A percentile compares a stretch with the other conserved stretches of the same genome.
Conservation (phyloP, 495 filamentous ascomycete genomes). For the Xylaria curta region DNA sequence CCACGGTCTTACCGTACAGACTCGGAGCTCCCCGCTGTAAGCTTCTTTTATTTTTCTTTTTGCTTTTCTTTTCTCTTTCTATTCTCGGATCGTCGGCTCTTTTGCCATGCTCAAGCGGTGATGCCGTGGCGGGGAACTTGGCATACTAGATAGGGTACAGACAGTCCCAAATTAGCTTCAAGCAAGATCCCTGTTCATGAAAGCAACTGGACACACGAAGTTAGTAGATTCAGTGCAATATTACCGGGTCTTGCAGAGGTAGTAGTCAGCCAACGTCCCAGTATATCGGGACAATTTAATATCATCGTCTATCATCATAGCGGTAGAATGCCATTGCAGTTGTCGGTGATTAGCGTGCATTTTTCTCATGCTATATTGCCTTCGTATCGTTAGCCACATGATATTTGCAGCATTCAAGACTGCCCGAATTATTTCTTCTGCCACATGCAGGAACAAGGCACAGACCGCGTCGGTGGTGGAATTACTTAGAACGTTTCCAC, state of each 20-base stretch:
- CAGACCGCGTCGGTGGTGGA: slow-evolving; percentile 6
- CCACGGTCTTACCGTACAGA: neutral
- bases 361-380: neutral
- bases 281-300: slow-evolving; percentile 3
- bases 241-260: neutral
- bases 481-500: neutral
- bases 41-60: neutral
- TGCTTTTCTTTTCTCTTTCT: neutral
- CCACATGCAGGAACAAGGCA: slow-evolving; percentile 22
- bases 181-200: slow-evolving; percentile 10
- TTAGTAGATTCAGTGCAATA: neutral
- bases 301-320: neutral
- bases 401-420: neutral
- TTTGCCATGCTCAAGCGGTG: slow-evolving; percentile 16
- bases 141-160: neutral
- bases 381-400: neutral
- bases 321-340: neutral
- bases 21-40: slow-evolving; percentile 3
- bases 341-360: neutral
- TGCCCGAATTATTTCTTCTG: neutral
- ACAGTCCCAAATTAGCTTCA: slow-evolving; percentile 10
- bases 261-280: neutral
- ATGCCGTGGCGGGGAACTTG: neutral
- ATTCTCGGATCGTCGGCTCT: slow-evolving; percentile 12
- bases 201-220: neutral